Base-by-base conservation (phyloP, 352 stramenopile genomes). In the Phytopythium cucurbitacearum region DNA sequence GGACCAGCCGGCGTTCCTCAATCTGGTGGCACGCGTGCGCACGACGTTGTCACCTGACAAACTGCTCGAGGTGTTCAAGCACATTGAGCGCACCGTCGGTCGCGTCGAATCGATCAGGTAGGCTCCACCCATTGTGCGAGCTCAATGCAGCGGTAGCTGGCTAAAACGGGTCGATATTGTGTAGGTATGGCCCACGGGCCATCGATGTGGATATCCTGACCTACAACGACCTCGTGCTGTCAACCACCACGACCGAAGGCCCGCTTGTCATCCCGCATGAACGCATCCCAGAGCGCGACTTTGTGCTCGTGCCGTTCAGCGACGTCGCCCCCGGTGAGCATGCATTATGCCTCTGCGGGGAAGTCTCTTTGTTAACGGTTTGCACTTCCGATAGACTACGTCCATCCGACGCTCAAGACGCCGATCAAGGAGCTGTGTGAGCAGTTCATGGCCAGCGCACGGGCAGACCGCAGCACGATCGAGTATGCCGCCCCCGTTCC, bases 171-270 rank as follows among this genome's bases (percentile, higher is more conserved):
- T 41, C 43, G 13, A 9, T n/a, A 37, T n/a, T 45, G 51, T 47
- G 72, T 40, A 86, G 92, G 48, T 97, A 97, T 62, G 95, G 95
- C 35, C 96, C 96, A 11, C 71, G 96, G 21, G 74, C 95, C 5
- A 88, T 99, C 32, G 96, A 99, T 59, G 81, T 99, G 35, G 96
- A 99, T 68, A 93, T 99, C 42, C 76, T 99, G 13, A 85, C 97
- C 36, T 98, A 97, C 61, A 87, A 83, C 36, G 69, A 87, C 50
- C 62, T 80, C 28, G 49, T 92, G 3, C 55, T 97, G 5, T 69
- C 87, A 45, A 80, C 67, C 7, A 62, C 88, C 38, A 94, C 83
- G 4, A 37, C 50, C 32, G 65, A 88, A 62, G 86, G 73, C 52
- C 79, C 62, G 46, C 75, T 99, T 50, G 73, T 91, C 43, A 78